These are phyloP conservation scores for Diplodia mutila DNA, from an alignment of 2,329 filamentous ascomycete genomes.

Conservation along the genomic window DNA sequence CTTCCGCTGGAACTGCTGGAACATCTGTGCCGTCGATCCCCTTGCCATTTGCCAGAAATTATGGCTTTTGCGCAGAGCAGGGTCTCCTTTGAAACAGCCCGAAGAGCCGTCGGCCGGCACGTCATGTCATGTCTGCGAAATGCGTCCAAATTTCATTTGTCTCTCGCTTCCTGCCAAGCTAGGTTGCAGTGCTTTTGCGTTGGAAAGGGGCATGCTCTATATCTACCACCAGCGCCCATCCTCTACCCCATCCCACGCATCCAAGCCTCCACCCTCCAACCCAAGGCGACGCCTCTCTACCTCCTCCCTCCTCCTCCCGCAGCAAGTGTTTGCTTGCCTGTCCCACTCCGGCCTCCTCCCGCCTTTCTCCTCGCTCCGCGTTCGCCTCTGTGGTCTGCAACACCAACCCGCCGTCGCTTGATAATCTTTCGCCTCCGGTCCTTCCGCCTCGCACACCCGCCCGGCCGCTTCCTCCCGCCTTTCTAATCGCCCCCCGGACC, in stretches of 20 bases:
- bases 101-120: slow-evolving; percentile 45
- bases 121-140: slow-evolving; percentile 43
- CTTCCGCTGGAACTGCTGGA: slow-evolving; percentile 27
- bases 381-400: slow-evolving; percentile 22
- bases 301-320: slow-evolving; percentile 10
- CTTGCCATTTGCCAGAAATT: slow-evolving; percentile 26
- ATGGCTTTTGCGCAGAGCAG: slow-evolving; percentile 27
- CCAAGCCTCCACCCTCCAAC: slow-evolving; percentile 5
- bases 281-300: slow-evolving; percentile 12
- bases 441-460: slow-evolving; percentile 10
- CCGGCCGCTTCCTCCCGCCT: slow-evolving; percentile 9
- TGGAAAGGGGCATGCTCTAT: slow-evolving; percentile 29
- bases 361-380: neutral
- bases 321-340: slow-evolving; percentile 18
- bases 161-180: slow-evolving; percentile 43
- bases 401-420: neutral
- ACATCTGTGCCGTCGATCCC: slow-evolving; percentile 28
- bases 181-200: slow-evolving; percentile 32
- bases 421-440: neutral
- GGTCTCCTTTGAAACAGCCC: slow-evolving; percentile 40
- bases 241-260: slow-evolving; percentile 29
- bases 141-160: slow-evolving; percentile 45
- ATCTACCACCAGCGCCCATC: slow-evolving; percentile 34
- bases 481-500: neutral
- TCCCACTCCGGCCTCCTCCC: slow-evolving; percentile 6